Evolutionary conservation across 495 filamentous ascomycete species (phyloP).

Genomic region (Cudoniella acicularis): DNA sequence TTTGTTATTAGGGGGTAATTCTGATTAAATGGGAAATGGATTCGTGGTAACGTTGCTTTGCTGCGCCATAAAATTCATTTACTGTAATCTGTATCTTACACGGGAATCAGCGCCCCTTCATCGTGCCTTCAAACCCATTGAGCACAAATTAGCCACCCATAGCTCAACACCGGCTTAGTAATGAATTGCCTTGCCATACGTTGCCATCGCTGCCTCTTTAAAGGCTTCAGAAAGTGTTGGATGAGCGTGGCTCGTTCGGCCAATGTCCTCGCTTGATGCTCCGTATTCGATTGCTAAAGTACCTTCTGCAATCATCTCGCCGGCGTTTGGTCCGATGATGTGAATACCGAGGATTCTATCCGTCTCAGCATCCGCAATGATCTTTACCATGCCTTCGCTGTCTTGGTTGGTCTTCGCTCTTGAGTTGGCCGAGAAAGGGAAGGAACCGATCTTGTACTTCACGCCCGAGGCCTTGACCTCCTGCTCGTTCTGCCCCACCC

Average conservation of each 20-base stretch:
- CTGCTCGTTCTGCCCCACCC: slow-evolving; percentile 97
- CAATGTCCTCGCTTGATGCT: slow-evolving; percentile 91
- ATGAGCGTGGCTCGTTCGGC: slow-evolving; percentile 93
- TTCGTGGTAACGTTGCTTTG: neutral
- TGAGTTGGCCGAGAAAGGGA: slow-evolving; percentile 97
- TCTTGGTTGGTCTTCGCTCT: slow-evolving; percentile 98
- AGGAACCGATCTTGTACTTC: slow-evolving; percentile 86
- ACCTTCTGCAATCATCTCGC: slow-evolving; percentile 99
- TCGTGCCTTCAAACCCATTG: neutral
- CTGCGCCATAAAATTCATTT: neutral
- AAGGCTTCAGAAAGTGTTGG: slow-evolving; percentile 91
- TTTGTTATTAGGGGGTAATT: neutral
- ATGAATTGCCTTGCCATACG: slow-evolving; percentile 94
- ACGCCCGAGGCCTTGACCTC: slow-evolving; percentile 86
- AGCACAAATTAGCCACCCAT: neutral
- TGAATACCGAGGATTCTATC: slow-evolving; percentile 93
- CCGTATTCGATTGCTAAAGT: slow-evolving; percentile 96
- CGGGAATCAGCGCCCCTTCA: slow-evolving; percentile 4
- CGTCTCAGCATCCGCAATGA: slow-evolving; percentile 93
- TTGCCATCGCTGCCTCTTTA: slow-evolving; percentile 99
- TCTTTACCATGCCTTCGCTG: slow-evolving; percentile 95
- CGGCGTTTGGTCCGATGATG: slow-evolving; percentile 93
- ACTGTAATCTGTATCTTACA: slow-evolving; percentile 1
- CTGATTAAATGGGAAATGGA: neutral
- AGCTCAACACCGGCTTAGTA: slow-evolving; percentile 55